These are phyloP conservation scores for Mycena sanguinolenta DNA, from an alignment of 768 basidiomycete species.

Conservation along the genomic window DNA sequence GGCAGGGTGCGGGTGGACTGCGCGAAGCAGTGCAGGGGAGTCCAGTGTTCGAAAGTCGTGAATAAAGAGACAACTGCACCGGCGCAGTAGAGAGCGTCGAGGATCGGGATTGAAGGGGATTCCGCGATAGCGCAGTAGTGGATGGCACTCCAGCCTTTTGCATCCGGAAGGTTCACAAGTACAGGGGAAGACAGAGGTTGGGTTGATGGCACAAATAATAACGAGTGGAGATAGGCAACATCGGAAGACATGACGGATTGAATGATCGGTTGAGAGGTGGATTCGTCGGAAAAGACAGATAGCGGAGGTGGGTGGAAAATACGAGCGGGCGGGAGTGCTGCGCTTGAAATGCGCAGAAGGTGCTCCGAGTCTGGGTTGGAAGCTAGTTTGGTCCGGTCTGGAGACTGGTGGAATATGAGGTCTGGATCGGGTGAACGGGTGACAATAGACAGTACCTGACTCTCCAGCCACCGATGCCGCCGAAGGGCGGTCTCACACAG, in stretches of 20 bases:
- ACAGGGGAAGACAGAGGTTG: slow-evolving; percentile 59
- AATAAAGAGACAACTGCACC: slow-evolving; percentile 79
- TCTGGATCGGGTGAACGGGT: slow-evolving; percentile 12
- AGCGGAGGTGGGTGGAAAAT: slow-evolving; percentile 57
- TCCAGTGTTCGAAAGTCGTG: slow-evolving; percentile 72
- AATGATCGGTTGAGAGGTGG: slow-evolving; percentile 62
- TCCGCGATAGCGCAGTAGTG: slow-evolving; percentile 75
- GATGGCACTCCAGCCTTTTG: slow-evolving; percentile 78
- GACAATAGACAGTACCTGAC: slow-evolving; percentile 57
- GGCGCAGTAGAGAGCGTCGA: slow-evolving; percentile 81
- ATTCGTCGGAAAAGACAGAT: slow-evolving; percentile 57
- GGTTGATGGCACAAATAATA: slow-evolving; percentile 66
- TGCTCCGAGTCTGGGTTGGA: slow-evolving; percentile 48
- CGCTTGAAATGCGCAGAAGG: slow-evolving; percentile 53
- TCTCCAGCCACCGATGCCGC: slow-evolving; percentile 70
- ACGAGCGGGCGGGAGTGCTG: slow-evolving; percentile 46
- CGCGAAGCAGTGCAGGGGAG: slow-evolving; percentile 78
- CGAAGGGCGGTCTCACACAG: slow-evolving; percentile 77
- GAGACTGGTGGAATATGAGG: slow-evolving; percentile 43
- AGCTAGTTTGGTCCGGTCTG: slow-evolving; percentile 36
- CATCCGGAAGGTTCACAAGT: slow-evolving; percentile 78
- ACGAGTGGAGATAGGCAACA: slow-evolving; percentile 62
- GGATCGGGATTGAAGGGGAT: slow-evolving; percentile 69
- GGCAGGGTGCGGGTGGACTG: slow-evolving; percentile 48
- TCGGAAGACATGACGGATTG: slow-evolving; percentile 66